A percentile compares a stretch with the other conserved stretches of the same genome.
phyloP scores from a whole-genome alignment of 129 eudicot genomes.

The Oenanthe sinensis region DNA sequence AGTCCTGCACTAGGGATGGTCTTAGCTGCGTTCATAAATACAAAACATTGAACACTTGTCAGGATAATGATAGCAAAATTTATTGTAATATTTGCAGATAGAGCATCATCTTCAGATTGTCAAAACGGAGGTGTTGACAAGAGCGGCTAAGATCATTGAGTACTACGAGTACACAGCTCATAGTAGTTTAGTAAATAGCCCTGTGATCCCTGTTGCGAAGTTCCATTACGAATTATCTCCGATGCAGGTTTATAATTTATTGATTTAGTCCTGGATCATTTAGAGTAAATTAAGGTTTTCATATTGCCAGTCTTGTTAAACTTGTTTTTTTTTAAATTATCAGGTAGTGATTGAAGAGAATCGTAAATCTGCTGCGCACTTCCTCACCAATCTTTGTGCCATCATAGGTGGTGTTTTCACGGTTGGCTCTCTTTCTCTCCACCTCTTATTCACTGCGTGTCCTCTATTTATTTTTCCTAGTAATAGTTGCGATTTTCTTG shows the following conservation, averaged over 20 bases:
- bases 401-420: conserved; percentile 97
- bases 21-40: background rate
- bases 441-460: background rate
- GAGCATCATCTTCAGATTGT: conserved; percentile 94
- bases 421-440: conserved; percentile 33
- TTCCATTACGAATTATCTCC: conserved; percentile 85
- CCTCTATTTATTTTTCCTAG: background rate
- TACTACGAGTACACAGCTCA: conserved; percentile 92
- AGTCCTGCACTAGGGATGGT: background rate
- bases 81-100: conserved; percentile 42
- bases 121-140: conserved; percentile 81
- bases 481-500: background rate
- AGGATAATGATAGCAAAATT: background rate
- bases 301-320: background rate
- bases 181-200: conserved; percentile 79
- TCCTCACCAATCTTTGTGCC: conserved; percentile 88
- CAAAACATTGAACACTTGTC: background rate
- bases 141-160: conserved; percentile 58
- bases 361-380: conserved; percentile 66
- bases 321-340: background rate
- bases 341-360: conserved; percentile 76
- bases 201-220: conserved; percentile 65
- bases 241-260: conserved; percentile 61
- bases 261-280: background rate
- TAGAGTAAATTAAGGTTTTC: background rate